A percentile compares a stretch with the other conserved stretches of the same genome.
phyloP scores from a whole-genome alignment of 108 stramenopile species.

The Nannochloropsis gaditana region DNA sequence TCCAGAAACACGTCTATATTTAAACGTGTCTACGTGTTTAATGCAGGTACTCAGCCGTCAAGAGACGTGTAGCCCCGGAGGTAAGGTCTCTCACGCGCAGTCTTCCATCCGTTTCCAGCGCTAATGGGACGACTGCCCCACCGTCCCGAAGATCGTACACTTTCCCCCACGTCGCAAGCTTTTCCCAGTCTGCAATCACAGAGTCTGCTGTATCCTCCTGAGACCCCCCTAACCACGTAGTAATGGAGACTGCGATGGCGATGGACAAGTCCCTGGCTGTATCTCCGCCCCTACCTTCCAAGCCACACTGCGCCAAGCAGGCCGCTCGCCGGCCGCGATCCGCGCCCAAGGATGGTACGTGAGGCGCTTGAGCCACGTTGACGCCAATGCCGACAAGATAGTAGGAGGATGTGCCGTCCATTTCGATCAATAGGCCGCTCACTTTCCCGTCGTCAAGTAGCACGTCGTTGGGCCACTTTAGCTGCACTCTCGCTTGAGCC shows the following conservation, averaged over 20 bases:
- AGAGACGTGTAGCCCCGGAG: slow-evolving; percentile 24
- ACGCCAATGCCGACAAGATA: slow-evolving; percentile 83
- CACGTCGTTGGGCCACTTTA: slow-evolving; percentile 94
- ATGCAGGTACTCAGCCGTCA: slow-evolving; percentile 32
- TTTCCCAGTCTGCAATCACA: slow-evolving; percentile 30
- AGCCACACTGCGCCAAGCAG: slow-evolving; percentile 58
- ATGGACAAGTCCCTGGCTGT: background rate
- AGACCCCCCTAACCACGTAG: slow-evolving; percentile 26
- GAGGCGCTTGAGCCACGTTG: slow-evolving; percentile 75
- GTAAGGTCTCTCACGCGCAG: slow-evolving; percentile 32
- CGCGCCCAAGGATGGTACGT: slow-evolving; percentile 56
- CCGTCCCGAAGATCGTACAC: slow-evolving; percentile 35
- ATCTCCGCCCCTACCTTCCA: slow-evolving; percentile 37
- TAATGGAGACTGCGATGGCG: background rate
- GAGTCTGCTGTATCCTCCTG: slow-evolving; percentile 26
- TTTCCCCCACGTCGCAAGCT: slow-evolving; percentile 29
- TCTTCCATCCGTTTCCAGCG: slow-evolving; percentile 37
- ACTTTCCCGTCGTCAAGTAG: slow-evolving; percentile 61
- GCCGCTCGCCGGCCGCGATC: slow-evolving; percentile 63
- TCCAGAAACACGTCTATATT: too few species aligned
- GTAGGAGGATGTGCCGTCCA: slow-evolving; percentile 58
- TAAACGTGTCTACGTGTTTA: background rate
- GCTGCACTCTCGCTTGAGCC: slow-evolving; percentile 55
- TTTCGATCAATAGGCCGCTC: slow-evolving; percentile 66
- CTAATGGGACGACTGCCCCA: slow-evolving; percentile 31